Conservation (phyloP, 805 yeast genomes). For the Lachancea meyersii region DNA sequence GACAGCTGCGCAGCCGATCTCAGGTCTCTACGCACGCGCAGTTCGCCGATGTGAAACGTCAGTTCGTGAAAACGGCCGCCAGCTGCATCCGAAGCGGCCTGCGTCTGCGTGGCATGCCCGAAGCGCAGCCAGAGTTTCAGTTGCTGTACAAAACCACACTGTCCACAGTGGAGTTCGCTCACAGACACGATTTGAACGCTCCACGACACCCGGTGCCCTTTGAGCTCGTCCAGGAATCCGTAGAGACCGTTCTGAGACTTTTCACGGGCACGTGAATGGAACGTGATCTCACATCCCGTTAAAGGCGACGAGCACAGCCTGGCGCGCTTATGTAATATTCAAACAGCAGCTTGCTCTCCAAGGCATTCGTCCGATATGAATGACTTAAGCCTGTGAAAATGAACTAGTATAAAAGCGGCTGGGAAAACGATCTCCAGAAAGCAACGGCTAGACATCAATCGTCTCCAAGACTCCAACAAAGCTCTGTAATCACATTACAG, state of each 20-base stretch:
- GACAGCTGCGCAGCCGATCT: constrained; percentile 11
- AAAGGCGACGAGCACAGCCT: no score
- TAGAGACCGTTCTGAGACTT: constrained; percentile 32
- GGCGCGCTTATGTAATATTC: no score
- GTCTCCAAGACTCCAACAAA: no score
- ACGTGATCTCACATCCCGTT: not conserved
- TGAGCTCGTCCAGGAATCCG: constrained; percentile 33
- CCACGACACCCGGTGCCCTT: constrained; percentile 22
- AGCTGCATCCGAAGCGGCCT: constrained; percentile 34
- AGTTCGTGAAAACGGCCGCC: constrained; percentile 31
- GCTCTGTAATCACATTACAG: no score
- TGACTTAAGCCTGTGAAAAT: no score
- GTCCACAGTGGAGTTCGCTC: constrained; percentile 36
- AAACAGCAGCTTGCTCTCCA: no score
- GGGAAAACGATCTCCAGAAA: no score
- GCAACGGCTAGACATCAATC: no score
- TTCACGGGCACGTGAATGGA: constrained; percentile 27
- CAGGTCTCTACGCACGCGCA: constrained; percentile 18
- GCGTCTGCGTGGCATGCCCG: constrained; percentile 32
- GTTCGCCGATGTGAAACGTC: constrained; percentile 22
- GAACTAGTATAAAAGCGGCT: no score
- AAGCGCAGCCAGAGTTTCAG: constrained; percentile 27
- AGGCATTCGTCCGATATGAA: no score
- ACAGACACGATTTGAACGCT: constrained; percentile 24
- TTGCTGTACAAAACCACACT: constrained; percentile 34